Evolutionary conservation across 192 early-diverging fungal genomes (phyloP).

Genomic region (Backusella mclennaniae): DNA sequence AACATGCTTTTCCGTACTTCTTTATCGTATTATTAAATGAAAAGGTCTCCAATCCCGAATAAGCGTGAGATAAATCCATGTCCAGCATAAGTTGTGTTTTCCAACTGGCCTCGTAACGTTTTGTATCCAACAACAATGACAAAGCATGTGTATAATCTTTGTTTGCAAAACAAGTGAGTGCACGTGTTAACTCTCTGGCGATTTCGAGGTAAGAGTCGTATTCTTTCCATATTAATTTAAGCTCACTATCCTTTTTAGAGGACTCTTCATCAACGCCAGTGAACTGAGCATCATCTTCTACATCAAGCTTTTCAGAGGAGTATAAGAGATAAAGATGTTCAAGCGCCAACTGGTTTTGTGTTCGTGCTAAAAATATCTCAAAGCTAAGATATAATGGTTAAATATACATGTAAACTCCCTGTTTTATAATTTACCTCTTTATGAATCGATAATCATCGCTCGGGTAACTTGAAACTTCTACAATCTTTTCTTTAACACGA

Average conservation of each 20-base stretch:
- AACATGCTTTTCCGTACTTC: conserved; percentile 20
- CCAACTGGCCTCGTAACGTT: conserved; percentile 27
- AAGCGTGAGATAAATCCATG: background rate
- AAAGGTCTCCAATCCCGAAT: background rate
- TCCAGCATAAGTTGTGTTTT: conserved; percentile 10
- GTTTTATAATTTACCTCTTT: background rate
- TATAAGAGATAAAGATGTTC: conserved; percentile 12
- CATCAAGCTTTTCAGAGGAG: conserved; percentile 4
- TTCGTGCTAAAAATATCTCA: conserved; percentile 10
- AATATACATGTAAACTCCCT: background rate
- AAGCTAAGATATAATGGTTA: background rate
- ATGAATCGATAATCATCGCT: no score
- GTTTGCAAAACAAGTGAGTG: background rate
- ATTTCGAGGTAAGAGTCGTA: conserved; percentile 10
- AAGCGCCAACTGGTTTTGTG: background rate
- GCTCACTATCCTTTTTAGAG: background rate
- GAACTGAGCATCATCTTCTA: background rate
- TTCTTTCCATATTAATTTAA: background rate
- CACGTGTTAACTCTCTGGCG: background rate
- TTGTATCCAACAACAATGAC: conserved; percentile 11
- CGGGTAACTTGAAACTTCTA: conserved; percentile 1
- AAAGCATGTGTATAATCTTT: conserved; percentile 13
- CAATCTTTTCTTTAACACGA: background rate
- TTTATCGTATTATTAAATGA: background rate
- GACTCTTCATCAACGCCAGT: background rate